Evolutionary conservation across 2,329 filamentous ascomycete genomes (phyloP), one percentile per base, ranked within the genome.

Genomic region (Pleurostoma richardsiae): DNA sequence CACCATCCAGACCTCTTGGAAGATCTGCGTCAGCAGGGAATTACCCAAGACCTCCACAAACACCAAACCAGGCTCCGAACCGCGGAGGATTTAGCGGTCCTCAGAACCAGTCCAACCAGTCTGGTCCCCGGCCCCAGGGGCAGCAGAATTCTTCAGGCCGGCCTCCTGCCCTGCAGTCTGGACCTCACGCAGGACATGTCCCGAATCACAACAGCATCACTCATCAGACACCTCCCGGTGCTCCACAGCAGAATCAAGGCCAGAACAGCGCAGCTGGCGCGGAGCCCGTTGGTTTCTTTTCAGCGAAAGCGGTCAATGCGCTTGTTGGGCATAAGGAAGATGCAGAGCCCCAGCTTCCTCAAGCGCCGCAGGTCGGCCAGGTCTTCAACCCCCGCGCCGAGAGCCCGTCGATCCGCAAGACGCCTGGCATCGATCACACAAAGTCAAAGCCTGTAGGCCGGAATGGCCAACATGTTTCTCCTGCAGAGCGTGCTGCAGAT

Each of bases 391-490:
- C 86, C 3, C 83, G 83, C 48, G 76, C 82, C 5, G 86, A 91
- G 57, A 89, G 85, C 51, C 90, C 91, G 0, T 94, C 90, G 1
- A 90, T 96, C 59, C 82, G 89, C 51, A 91, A 92, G 61, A 96
- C 92, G 0, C 86, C 87, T 0, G 91, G 91, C 3, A 79, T 96
- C 38, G 90, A 96, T 58, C 89, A 95, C 59, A 82, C 71, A 27
- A 85, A 81, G 44, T 91, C 87, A 4, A 84, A 85, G 44, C 89
- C 90, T 0, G 69, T 96, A 2, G 77, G 76, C 4, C 79, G 76
- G 51, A 74, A 72, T 41, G 68, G 74, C 0, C 71, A 78, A 52
- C 78, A 83, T 48, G 69, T 81, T 1, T 61, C 73, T 1, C 71
- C 74, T 1, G 31, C 54, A 2, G 59, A 61, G 43, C 56, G 56